These are phyloP conservation scores for Diaporthe velutina DNA, from an alignment of 2,329 filamentous ascomycete genomes.

Conservation along the genomic window DNA sequence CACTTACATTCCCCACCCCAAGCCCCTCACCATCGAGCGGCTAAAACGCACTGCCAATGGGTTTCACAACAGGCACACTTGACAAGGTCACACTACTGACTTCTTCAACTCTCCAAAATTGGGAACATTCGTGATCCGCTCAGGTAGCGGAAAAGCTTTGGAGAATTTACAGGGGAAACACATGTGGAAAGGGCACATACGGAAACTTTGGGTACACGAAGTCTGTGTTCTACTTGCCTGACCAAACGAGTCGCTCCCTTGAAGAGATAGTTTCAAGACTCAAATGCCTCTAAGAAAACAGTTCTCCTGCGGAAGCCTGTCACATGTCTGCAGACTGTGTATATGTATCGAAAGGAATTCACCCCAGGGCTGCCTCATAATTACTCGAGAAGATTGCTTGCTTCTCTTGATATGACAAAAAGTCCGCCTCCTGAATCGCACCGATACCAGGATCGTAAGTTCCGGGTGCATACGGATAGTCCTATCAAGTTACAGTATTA, in stretches of 20 bases:
- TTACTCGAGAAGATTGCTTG: not conserved
- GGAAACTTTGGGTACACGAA: not conserved
- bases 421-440: not conserved
- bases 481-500: not conserved
- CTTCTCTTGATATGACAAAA: not conserved
- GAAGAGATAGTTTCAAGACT: not conserved
- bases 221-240: not conserved
- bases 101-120: not conserved
- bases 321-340: not conserved
- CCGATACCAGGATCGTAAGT: not conserved
- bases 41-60: not conserved
- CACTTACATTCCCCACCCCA: slow-evolving; percentile 41
- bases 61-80: not conserved
- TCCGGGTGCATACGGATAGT: not conserved
- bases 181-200: not conserved
- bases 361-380: not conserved
- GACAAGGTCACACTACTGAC: not conserved
- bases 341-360: not conserved
- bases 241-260: too few relatives aligned
- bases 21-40: not conserved
- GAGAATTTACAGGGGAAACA: not conserved
- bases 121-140: too few relatives aligned
- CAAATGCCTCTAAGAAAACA: not conserved
- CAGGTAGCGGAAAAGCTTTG: not conserved
- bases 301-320: too few relatives aligned